Base-by-base conservation (phyloP, 2,329 filamentous ascomycete species). In the Salinomyces thailandicus region DNA sequence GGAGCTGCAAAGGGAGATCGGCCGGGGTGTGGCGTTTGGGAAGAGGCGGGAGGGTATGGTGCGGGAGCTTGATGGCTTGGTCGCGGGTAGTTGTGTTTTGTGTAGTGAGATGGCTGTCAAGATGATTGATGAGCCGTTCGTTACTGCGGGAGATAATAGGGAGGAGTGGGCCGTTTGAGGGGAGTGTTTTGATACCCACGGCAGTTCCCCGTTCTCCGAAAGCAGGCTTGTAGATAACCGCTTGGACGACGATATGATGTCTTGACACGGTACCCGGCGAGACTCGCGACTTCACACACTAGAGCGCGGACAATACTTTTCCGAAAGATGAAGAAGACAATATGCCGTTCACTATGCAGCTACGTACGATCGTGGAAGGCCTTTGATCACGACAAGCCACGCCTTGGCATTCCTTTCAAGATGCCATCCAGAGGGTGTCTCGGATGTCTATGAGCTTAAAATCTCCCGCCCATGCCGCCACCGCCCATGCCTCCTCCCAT, bases 21-120 rank as follows among this genome's bases (percentile, higher is more conserved):
- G 79, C 46, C 82, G 80, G 57, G 85, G 83, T 0, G 53, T 60
- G 34, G 66, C 83, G 73, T 71, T 71, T 16, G 79, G 84, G 0
- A 63, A 72, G 39, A 81, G 77, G 61, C 77, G 85, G 55, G 87
- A 95, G 55, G 79, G 77, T 33, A 81, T 89, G 51, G 81, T 94
- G 33, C 77, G 75, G 48, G 91, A 98, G 66, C 64, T 98, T 55
- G 91, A 98, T 65, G 82, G 77, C n/a, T 62, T 96, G 50, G 83
- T 98, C 44, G 91, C 86, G 30, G 82, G 82, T 41, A 79, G 84
- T 55, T 98, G 87, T 68, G 86, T 96, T 37, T 66, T 98, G 14
- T 98, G 91, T 61, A 87, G 86, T 55, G 91, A 98, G 47, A 77
- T 93, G 62, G 91, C 89, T 2, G 93, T 98, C 54, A 93, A 87